Evolutionary conservation across 768 basidiomycete genomes (phyloP).

Genomic region (Collybia sp.): DNA sequence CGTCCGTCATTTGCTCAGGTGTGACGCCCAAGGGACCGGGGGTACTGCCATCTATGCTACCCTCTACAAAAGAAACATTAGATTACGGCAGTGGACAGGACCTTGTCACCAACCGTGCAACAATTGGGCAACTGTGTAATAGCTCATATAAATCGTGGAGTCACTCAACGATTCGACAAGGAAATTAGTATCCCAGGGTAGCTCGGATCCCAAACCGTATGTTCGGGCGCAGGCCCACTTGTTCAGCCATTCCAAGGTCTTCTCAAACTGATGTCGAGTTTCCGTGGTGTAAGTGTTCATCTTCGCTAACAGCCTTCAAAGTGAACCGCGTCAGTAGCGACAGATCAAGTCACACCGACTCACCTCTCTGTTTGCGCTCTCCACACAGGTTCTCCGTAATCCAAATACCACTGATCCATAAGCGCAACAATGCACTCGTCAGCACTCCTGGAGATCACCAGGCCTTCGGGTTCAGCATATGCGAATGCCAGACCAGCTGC

Average conservation of each 20-base stretch:
- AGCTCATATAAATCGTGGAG: slow-evolving; percentile 98
- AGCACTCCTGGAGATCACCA: slow-evolving; percentile 84
- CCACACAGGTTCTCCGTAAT: slow-evolving; percentile 94
- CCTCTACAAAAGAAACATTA: slow-evolving; percentile 31
- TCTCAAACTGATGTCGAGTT: slow-evolving; percentile 89
- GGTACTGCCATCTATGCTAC: slow-evolving; percentile 71
- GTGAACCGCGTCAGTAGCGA: slow-evolving; percentile 3
- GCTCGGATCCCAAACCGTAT: slow-evolving; percentile 90
- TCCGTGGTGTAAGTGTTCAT: slow-evolving; percentile 94
- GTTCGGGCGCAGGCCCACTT: slow-evolving; percentile 99
- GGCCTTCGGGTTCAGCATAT: slow-evolving; percentile 9
- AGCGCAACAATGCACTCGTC: slow-evolving; percentile 98
- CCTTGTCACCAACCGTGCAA: slow-evolving; percentile 66
- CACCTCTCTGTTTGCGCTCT: slow-evolving; percentile 80
- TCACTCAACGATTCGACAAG: slow-evolving; percentile 96
- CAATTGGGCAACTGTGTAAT: slow-evolving; percentile 91
- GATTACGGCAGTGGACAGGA: not conserved
- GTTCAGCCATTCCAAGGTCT: slow-evolving; percentile 90
- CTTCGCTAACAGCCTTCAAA: slow-evolving; percentile 59
- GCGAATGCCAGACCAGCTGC: slow-evolving; percentile 1
- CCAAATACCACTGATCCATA: slow-evolving; percentile 99
- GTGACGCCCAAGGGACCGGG: slow-evolving; percentile 83
- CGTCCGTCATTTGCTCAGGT: slow-evolving; percentile 93
- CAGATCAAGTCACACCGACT: slow-evolving; percentile 18
- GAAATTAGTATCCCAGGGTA: slow-evolving; percentile 97